Evolutionary conservation across 192 early-diverging fungal genomes (phyloP).

Genomic region (Coemansia sp.): DNA sequence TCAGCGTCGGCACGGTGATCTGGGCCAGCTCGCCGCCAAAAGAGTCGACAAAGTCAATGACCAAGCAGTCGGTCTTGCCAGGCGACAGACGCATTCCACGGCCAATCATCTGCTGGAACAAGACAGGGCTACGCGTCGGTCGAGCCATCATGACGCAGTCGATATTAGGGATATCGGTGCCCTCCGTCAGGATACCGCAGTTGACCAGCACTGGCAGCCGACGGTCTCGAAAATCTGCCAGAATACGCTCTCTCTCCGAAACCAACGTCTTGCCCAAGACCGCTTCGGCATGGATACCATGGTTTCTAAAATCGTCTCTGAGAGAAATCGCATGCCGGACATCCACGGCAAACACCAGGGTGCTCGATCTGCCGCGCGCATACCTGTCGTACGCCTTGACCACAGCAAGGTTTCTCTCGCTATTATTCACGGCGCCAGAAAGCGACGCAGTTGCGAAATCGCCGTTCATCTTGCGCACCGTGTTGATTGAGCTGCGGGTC

Average conservation of each 20-base stretch:
- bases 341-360: slow-evolving; percentile 86
- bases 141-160: slow-evolving; percentile 86
- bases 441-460: slow-evolving; percentile 65
- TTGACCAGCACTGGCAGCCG: slow-evolving; percentile 80
- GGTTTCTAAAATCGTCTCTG: slow-evolving; percentile 50
- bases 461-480: slow-evolving; percentile 45
- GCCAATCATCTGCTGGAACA: slow-evolving; percentile 96
- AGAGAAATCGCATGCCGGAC: slow-evolving; percentile 70
- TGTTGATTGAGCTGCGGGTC: slow-evolving; percentile 56
- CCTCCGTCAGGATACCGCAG: slow-evolving; percentile 82
- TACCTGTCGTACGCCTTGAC: slow-evolving; percentile 61
- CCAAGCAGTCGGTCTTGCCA: slow-evolving; percentile 72
- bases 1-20: slow-evolving; percentile 72
- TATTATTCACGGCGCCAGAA: slow-evolving; percentile 58
- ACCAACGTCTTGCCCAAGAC: slow-evolving; percentile 59
- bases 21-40: slow-evolving; percentile 51
- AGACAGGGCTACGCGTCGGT: slow-evolving; percentile 76
- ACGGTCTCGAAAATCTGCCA: slow-evolving; percentile 61
- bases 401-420: slow-evolving; percentile 59
- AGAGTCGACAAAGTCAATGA: slow-evolving; percentile 86
- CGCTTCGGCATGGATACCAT: slow-evolving; percentile 44
- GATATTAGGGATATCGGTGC: slow-evolving; percentile 83
- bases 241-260: slow-evolving; percentile 54
- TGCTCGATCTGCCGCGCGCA: slow-evolving; percentile 53
- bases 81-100: slow-evolving; percentile 72